These are phyloP conservation scores for Smittium culicis DNA, from an alignment of 371 early-diverging fungal species.

Conservation along the genomic window DNA sequence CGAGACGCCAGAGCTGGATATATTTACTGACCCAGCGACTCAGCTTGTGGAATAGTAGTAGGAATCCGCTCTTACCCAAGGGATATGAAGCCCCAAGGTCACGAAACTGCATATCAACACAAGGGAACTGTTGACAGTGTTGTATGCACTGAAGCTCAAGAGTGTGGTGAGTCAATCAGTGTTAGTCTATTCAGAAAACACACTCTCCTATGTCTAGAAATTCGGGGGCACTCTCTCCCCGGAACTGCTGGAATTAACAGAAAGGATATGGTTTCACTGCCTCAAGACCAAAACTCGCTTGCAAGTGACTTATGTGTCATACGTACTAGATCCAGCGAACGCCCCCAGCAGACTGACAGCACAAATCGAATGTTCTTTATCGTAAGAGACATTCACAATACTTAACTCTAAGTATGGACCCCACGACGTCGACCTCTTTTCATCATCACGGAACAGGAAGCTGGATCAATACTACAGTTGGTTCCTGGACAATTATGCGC, in stretches of 20 bases:
- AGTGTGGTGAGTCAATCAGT: background rate
- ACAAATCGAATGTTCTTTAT: background rate
- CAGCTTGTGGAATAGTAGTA: background rate
- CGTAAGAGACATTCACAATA: background rate
- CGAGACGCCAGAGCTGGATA: background rate
- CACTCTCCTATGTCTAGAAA: background rate
- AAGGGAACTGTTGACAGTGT: background rate
- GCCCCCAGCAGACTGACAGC: background rate
- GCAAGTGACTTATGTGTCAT: background rate
- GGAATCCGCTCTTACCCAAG: background rate
- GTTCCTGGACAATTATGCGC: slow-evolving; percentile 18
- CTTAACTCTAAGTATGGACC: background rate
- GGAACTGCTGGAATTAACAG: background rate
- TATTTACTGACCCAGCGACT: background rate
- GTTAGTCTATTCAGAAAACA: background rate
- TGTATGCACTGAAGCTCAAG: background rate
- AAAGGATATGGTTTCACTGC: background rate
- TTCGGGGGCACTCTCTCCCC: background rate
- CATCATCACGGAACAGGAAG: slow-evolving; percentile 13
- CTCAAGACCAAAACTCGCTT: background rate
- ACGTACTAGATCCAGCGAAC: background rate
- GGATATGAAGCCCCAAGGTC: background rate
- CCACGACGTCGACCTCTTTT: slow-evolving; percentile 26
- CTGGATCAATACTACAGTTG: slow-evolving; percentile 15
- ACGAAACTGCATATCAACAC: background rate